Evolutionary conservation across 805 yeast species (phyloP), one percentile per base, ranked within the genome.

Genomic region (Danielia oregonensis): DNA sequence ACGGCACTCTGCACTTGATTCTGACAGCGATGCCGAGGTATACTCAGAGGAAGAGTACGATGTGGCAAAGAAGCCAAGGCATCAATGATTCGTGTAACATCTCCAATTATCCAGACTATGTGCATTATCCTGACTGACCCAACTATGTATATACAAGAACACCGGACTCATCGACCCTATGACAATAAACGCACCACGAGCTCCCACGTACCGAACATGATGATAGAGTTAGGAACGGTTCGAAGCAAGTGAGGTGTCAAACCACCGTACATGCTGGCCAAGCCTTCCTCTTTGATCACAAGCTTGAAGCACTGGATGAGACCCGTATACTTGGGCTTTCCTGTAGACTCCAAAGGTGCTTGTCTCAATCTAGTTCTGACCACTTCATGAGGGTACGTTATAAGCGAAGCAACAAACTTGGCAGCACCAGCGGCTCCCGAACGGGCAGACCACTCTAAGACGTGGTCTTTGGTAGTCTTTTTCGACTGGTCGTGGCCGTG

Each of bases 201-300:
- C 56, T 93, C 99, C 97, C 97, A 93, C 3, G 97, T 89, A 29
- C 99, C 98, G 68, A 93, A 93, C 98, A 93, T 93, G 49, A 93
- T 91, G 56, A 93, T 88, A 53, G 95, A 85, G 62, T 93, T 93
- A 3, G 99, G 99, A 33, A 93, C 98, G 0, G 98, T 93, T 61
- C 98, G 78, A 66, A 93, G 74, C 52, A 93, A 67, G 63, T 93
- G 99, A 4, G 99, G 97, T 2, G 99, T 93, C 51, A 93, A 70
- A 1, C 99, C 99, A 36, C 99, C 96, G 57, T 93, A 93, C 87
- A 93, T 84, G 9, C 96, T 83, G 6, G 74, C 81, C 33, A 91
- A 61, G 1, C 99, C 98, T 63, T 93, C 98, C 54, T 93, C 96
- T 51, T 82, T 85, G 12, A 87, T 64, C n/a, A 93, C 78, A 19